Percentiles rank a stretch among this genome's conserved stretches.
Conservation (phyloP, 1,284 basidiomycete genomes). For the Apiotrichum porosum region DNA sequence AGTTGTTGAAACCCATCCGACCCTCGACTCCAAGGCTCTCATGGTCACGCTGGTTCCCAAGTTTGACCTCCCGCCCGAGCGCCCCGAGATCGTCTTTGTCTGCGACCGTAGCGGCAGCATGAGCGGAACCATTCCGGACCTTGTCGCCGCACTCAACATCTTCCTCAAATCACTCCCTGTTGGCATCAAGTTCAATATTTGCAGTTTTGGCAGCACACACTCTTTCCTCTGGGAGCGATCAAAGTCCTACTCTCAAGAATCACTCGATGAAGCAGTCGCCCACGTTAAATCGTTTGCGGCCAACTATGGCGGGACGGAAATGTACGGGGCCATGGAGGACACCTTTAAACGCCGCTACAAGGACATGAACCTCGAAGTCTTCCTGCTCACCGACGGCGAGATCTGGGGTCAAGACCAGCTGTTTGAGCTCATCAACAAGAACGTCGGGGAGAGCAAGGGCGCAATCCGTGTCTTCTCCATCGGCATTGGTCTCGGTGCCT, state of each 20-base stretch:
- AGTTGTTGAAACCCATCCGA: conserved; percentile 17
- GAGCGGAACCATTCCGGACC: conserved; percentile 16
- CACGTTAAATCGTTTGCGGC: conserved; percentile 20
- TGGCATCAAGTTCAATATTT: conserved; percentile 26
- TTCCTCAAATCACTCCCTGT: conserved; percentile 24
- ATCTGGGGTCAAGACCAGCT: conserved; percentile 22
- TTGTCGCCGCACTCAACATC: conserved; percentile 13
- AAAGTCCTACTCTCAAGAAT: conserved; percentile 4
- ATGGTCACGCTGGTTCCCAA: conserved; percentile 14
- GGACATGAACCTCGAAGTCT: conserved; percentile 22
- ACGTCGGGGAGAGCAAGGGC: conserved; percentile 3
- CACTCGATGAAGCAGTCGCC: conserved; percentile 17
- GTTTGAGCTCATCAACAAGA: conserved; percentile 8
- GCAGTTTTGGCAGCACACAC: conserved; percentile 18
- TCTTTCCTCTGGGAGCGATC: conserved; percentile 12
- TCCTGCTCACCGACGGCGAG: conserved; percentile 33
- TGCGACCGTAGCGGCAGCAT: conserved; percentile 29
- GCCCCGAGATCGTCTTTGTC: conserved; percentile 29
- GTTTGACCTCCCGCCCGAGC: conserved; percentile 4
- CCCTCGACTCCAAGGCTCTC: conserved; percentile 7
- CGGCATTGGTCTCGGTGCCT: conserved; percentile 22
- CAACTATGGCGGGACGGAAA: conserved; percentile 28
- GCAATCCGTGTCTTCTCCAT: conserved; percentile 25
- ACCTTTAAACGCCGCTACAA: conserved; percentile 17
- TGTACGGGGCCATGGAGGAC: conserved; percentile 16